Base-by-base conservation (phyloP, 352 stramenopile species). In the Pythium utonaiense region DNA sequence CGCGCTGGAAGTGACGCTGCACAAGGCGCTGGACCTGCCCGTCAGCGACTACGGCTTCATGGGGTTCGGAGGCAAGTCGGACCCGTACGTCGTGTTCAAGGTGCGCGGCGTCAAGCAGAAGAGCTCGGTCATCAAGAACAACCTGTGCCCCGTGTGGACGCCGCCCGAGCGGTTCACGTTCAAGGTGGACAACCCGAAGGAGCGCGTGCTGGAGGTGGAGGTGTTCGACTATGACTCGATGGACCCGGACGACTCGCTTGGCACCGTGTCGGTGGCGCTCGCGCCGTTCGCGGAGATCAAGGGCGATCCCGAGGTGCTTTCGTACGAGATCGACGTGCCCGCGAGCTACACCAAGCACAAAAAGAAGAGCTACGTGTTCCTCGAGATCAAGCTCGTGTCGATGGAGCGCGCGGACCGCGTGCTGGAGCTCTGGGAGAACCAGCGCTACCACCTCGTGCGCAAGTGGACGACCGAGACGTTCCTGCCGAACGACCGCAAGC, bases 401-500 rank as follows among this genome's bases (percentile, higher is more conserved):
- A 67, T 84, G 40, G 64, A 67, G 22, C 67, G 76, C 54, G 75
- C 85, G 19, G 82, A 90, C 57, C 67, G 81, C 54, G 70, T 88
- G 19, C 70, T 95, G 6, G 83, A 92, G 66, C 74, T 92, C 19
- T 95, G 83, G 83, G 83, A 95, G 71, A 89, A 92, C 69, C 80
- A 95, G 64, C 78, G 80, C 19, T 92, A 81, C 66, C 74, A 88
- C 56, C 73, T 91, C 45, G 69, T 89, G 56, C 83, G 86, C 62
- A 89, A 87, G 44, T 95, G 83, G 81, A 89, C 75, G 14, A 80
- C 67, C 17, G 77, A 90, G 34, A 76, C 71, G 36, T 49, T 87
- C 31, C 69, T 88, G 25, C 40, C 62, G 9, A 81, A 62, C 34
- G 81, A 95, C 47, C 83, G 86, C 57, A 83, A 83, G 60, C 80